Base-by-base conservation (phyloP, 2,329 filamentous ascomycete genomes). In the Polychaeton citri region DNA sequence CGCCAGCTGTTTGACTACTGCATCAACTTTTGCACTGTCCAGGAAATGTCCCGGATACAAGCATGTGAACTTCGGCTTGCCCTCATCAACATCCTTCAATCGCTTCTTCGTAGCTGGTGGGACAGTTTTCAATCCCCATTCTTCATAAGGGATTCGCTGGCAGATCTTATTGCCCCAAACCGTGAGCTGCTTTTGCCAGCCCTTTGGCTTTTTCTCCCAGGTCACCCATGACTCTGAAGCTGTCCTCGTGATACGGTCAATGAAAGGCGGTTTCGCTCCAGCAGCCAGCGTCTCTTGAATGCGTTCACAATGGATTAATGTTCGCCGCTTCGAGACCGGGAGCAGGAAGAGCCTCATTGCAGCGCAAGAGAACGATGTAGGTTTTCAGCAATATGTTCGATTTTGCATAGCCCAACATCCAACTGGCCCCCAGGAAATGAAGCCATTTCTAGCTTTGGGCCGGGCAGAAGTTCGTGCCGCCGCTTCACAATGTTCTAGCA, bases 61-160 rank as follows among this genome's bases (percentile, higher is more conserved):
- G 19, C 43, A 46, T 18, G 49, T 43, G 9, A 49, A 41, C 48
- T 73, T 76, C 34, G 76, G 71, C 44, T 71, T 68, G 24, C 72
- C 74, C 36, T 74, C 59, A 16, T 76, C 51, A 48, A 81, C 75
- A 35, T 82, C 76, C 33, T 72, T 65, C 47, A 73, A 70, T 39
- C 76, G 70, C 46, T 74, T 71, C 38, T 74, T 65, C 30, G 77
- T 84, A 47, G 93, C 67, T 16, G 87, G 79, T 30, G 90, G 90
- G 35, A 98, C 78, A 21, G 85, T 93, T 64, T 96, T 96, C 47
- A 98, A 69, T 0, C 84, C 86, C 90, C 90, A 98, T 78, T 98
- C 90, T 62, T 96, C 83, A 57, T 83, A 95, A 2, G 90, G 83
- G 51, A 98, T 93, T 43, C 84, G 76, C 49, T 83, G 78, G 42